These are phyloP conservation scores for Coelastrella sp. DNA, from an alignment of 139 green algal species.

Conservation along the genomic window DNA sequence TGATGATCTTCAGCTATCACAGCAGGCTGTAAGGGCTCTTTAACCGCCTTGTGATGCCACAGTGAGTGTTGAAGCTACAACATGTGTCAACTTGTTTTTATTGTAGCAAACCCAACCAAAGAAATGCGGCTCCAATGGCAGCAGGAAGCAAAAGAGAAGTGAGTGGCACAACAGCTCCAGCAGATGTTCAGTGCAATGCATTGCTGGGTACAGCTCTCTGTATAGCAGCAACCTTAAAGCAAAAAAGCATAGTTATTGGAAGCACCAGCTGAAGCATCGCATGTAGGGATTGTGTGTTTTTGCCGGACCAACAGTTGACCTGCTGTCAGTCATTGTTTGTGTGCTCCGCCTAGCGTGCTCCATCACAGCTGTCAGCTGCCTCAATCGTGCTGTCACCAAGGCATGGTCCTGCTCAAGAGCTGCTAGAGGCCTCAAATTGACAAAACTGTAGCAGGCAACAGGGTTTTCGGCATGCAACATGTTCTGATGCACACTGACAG, in stretches of 20 bases:
- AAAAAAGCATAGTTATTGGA: neutral
- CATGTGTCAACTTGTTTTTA: no score
- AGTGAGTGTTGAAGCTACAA: no score
- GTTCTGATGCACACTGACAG: neutral
- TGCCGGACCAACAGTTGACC: neutral
- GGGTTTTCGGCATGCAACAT: neutral
- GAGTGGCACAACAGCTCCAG: constrained; percentile 32
- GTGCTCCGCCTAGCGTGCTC: no score
- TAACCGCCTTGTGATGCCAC: no score
- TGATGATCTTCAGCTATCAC: no score
- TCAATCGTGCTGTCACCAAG: no score
- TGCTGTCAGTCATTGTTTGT: neutral
- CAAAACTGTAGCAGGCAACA: neutral
- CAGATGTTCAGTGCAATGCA: neutral
- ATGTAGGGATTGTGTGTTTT: neutral
- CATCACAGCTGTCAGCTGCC: no score
- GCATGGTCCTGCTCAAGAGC: no score
- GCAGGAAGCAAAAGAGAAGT: constrained; percentile 67
- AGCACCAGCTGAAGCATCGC: neutral
- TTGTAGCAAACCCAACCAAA: constrained; percentile 77
- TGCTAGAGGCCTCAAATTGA: no score
- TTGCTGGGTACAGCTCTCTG: no score
- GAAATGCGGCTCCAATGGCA: constrained; percentile 73
- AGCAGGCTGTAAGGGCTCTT: no score
- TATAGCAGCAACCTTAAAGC: no score